A percentile compares a stretch with the other conserved stretches of the same genome.
phyloP scores from a whole-genome alignment of 2,329 filamentous ascomycete genomes.

The Harringtonia lauricola region DNA sequence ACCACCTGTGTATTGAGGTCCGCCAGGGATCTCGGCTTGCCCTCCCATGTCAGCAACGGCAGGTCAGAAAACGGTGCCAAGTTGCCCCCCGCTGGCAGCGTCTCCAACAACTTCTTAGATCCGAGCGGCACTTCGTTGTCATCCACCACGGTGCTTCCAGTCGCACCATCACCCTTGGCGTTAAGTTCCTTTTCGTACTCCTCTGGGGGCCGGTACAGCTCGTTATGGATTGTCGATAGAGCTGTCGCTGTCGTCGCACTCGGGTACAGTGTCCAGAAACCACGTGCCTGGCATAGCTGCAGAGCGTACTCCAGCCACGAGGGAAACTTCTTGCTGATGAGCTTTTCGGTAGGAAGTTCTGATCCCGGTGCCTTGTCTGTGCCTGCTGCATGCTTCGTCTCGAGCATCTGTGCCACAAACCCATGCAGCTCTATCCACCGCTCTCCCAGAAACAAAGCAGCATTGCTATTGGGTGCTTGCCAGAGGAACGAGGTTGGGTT shows the following conservation, averaged over 20 bases:
- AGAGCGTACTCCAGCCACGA: constrained; percentile 71
- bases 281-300: constrained; percentile 63
- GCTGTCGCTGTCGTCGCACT: constrained; percentile 39
- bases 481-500: constrained; percentile 56
- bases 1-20: constrained; percentile 32
- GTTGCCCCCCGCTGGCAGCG: constrained; percentile 30
- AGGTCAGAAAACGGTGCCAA: constrained; percentile 34
- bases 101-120: constrained; percentile 37
- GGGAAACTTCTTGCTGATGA: constrained; percentile 57
- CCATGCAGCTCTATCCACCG: constrained; percentile 81
- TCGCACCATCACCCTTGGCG: constrained; percentile 7
- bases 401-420: constrained; percentile 58
- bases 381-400: constrained; percentile 21
- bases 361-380: neutral
- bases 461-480: constrained; percentile 75
- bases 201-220: constrained; percentile 63
- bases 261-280: constrained; percentile 74
- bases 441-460: constrained; percentile 70
- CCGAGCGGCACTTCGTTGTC: constrained; percentile 20
- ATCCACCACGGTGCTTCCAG: constrained; percentile 16
- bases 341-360: constrained; percentile 33
- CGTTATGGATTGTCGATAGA: constrained; percentile 66
- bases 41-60: constrained; percentile 55
- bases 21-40: constrained; percentile 29
- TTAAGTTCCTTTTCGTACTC: constrained; percentile 36